These are phyloP conservation scores for Leccinum ochraceum DNA, from an alignment of 768 basidiomycete genomes.

Conservation along the genomic window DNA sequence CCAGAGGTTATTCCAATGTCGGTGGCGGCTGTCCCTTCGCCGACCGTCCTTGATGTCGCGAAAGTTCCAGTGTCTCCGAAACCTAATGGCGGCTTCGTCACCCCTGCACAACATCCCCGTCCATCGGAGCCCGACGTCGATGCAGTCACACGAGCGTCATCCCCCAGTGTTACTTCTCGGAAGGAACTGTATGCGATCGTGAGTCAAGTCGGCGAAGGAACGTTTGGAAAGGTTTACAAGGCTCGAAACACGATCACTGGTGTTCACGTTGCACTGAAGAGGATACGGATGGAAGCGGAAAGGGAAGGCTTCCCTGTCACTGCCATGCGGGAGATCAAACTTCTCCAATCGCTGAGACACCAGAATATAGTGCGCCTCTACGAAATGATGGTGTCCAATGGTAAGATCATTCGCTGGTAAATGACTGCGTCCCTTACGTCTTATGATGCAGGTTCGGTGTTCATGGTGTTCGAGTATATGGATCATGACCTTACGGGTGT, in stretches of 20 bases:
- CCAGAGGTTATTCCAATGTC: constrained; percentile 7
- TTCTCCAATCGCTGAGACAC: constrained; percentile 89
- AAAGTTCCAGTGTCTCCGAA: constrained; percentile 29
- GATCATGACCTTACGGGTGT: constrained; percentile 97
- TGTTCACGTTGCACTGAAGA: constrained; percentile 84
- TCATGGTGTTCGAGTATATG: constrained; percentile 99
- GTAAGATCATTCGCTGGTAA: constrained; percentile 42
- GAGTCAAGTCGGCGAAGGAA: constrained; percentile 96
- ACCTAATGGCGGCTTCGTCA: constrained; percentile 23
- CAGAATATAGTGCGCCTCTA: constrained; percentile 85
- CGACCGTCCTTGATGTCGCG: constrained; percentile 18
- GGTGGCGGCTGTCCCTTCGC: constrained; percentile 17
- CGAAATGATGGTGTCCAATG: constrained; percentile 99
- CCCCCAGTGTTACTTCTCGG: constrained; percentile 30
- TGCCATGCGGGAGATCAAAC: constrained; percentile 98
- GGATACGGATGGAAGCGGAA: constrained; percentile 97
- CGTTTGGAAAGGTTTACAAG: constrained; percentile 98
- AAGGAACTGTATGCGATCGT: constrained; percentile 82
- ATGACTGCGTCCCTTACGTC: constrained; percentile 8
- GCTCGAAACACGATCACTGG: constrained; percentile 82
- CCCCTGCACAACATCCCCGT: constrained; percentile 21
- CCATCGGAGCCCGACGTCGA: constrained; percentile 28
- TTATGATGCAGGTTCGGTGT: constrained; percentile 74
- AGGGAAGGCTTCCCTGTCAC: constrained; percentile 98
- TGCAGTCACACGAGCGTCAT: constrained; percentile 27